Evolutionary conservation across 768 basidiomycete species (phyloP).

Genomic region (Russula ochroleuca): DNA sequence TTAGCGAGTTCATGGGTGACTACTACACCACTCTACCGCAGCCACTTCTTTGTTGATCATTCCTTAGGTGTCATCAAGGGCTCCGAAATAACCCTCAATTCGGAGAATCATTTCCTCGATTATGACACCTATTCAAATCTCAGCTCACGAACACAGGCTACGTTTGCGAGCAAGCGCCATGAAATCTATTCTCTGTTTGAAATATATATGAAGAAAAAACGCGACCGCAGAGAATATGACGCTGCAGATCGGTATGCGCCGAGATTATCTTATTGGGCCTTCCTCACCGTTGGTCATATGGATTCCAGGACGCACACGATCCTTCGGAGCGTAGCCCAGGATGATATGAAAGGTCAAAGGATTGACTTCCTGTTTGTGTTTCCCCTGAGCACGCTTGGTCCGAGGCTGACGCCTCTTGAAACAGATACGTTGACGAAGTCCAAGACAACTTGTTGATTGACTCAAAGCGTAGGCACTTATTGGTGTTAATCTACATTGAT

Average conservation of each 20-base stretch:
- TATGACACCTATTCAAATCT: slow-evolving; percentile 31
- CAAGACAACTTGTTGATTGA: slow-evolving; percentile 65
- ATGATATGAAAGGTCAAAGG: slow-evolving; percentile 14
- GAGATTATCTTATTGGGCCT: background rate
- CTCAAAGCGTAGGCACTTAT: slow-evolving; percentile 43
- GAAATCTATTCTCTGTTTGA: slow-evolving; percentile 49
- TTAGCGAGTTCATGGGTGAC: slow-evolving; percentile 60
- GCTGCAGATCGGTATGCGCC: slow-evolving; percentile 53
- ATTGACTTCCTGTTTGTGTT: slow-evolving; percentile 12
- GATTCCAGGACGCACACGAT: slow-evolving; percentile 20
- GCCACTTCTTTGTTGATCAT: background rate
- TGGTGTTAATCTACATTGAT: too few relatives aligned
- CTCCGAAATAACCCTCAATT: slow-evolving; percentile 48
- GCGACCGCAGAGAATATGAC: slow-evolving; percentile 45
- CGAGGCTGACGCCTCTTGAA: background rate
- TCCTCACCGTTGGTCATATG: background rate
- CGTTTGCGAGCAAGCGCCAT: slow-evolving; percentile 52
- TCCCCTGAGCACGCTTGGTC: background rate
- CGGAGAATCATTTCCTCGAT: slow-evolving; percentile 17
- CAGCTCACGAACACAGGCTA: slow-evolving; percentile 49
- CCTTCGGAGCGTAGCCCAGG: slow-evolving; percentile 8
- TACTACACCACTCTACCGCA: too few relatives aligned
- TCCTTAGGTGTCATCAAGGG: slow-evolving; percentile 57
- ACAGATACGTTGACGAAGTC: slow-evolving; percentile 68
- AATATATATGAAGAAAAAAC: slow-evolving; percentile 48